Conservation (phyloP, 805 yeast species). For the Metschnikowia arizonensis region DNA sequence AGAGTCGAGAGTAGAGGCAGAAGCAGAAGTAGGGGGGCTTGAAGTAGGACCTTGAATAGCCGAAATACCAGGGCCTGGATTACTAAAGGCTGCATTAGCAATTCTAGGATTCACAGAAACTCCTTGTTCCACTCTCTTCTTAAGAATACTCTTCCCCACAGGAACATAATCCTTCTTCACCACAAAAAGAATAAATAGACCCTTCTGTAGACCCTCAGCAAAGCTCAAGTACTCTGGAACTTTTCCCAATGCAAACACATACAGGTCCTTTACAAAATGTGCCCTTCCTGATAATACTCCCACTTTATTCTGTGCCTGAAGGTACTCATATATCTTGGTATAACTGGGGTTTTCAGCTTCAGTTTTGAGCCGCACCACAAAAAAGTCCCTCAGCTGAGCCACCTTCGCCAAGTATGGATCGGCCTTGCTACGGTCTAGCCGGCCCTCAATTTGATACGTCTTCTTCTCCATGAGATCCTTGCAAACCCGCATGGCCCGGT, state of each 20-base stretch:
- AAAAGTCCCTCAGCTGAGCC: slow-evolving; percentile 48
- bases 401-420: slow-evolving; percentile 52
- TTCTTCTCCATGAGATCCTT: slow-evolving; percentile 27
- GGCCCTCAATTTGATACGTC: slow-evolving; percentile 54
- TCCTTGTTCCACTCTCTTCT: slow-evolving; percentile 8
- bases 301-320: slow-evolving; percentile 43
- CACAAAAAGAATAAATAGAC: slow-evolving; percentile 29
- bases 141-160: slow-evolving; percentile 21
- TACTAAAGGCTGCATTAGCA: no score
- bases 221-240: slow-evolving; percentile 13
- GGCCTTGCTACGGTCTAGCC: slow-evolving; percentile 53
- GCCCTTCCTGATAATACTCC: slow-evolving; percentile 58
- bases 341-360: slow-evolving; percentile 22
- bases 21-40: not conserved
- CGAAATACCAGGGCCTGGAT: no score
- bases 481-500: slow-evolving; percentile 25
- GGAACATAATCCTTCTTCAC: slow-evolving; percentile 37
- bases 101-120: not conserved
- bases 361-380: slow-evolving; percentile 41
- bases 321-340: slow-evolving; percentile 40
- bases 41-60: no score
- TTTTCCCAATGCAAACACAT: slow-evolving; percentile 42
- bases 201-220: slow-evolving; percentile 7
- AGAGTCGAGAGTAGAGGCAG: slow-evolving; percentile 19
- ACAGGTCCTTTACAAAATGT: slow-evolving; percentile 57